phyloP scores from a whole-genome alignment of 225 moss, liverwort and hornwort genomes.

The Thuidium tamariscinum region DNA sequence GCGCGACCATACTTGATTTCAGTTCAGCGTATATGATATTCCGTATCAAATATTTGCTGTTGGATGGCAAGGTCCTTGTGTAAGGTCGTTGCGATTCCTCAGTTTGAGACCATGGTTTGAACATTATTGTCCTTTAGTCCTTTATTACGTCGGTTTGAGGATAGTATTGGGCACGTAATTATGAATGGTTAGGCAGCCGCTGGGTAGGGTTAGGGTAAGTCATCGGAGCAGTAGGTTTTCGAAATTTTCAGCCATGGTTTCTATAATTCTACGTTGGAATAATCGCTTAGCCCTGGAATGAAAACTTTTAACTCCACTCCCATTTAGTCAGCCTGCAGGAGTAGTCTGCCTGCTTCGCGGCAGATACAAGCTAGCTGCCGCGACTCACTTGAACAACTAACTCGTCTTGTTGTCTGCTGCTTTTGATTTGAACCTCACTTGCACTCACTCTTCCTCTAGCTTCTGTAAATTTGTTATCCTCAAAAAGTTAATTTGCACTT shows the following conservation, averaged over 20 bases:
- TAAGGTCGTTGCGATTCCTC: neutral
- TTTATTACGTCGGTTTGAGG: neutral
- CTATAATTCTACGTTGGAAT: neutral
- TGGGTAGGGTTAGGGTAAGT: conserved; percentile 1
- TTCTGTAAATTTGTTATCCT: neutral
- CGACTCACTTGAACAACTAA: neutral
- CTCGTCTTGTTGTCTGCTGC: neutral
- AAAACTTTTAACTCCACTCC: neutral
- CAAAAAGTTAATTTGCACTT: neutral
- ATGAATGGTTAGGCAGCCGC: neutral
- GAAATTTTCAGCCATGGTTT: neutral
- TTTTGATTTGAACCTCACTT: neutral
- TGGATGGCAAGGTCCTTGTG: neutral
- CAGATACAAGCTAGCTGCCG: neutral
- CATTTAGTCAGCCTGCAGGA: neutral
- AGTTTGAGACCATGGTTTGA: neutral
- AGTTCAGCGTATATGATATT: neutral
- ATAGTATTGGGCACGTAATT: neutral
- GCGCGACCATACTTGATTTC: neutral
- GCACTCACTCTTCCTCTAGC: neutral
- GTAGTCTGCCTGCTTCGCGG: neutral
- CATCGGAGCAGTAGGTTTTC: neutral
- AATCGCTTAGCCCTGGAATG: neutral
- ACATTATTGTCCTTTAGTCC: neutral
- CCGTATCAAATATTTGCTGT: neutral